Evolutionary conservation across 1,284 basidiomycete species (phyloP).

Genomic region (Laetiporus sulphureus): DNA sequence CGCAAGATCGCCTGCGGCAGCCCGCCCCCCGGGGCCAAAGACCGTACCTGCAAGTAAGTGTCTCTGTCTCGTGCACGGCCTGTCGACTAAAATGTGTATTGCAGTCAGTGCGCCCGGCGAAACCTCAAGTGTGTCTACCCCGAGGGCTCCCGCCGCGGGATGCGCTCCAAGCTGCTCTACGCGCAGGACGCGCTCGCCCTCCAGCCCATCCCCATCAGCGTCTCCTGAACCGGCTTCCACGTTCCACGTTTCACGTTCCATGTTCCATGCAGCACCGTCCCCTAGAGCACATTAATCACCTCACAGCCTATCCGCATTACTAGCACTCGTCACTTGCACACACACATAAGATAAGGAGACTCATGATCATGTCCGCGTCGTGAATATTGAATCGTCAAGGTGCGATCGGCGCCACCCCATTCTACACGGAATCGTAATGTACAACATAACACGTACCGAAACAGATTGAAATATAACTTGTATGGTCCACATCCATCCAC

Average conservation of each 20-base stretch:
- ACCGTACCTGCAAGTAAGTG: conserved; percentile 37
- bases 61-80: not conserved
- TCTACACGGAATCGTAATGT: too few species aligned
- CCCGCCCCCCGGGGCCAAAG: conserved; percentile 27
- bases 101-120: conserved; percentile 30
- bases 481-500: too few species aligned
- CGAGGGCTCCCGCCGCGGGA: conserved; percentile 27
- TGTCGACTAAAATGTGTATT: not conserved
- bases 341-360: conserved; percentile 8
- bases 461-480: too few species aligned
- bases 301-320: too few species aligned
- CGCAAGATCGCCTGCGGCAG: conserved; percentile 41
- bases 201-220: conserved; percentile 4
- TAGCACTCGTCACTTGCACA: not conserved
- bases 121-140: conserved; percentile 30
- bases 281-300: too few species aligned
- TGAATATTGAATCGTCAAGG: too few species aligned
- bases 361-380: too few species aligned
- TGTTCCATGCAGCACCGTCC: too few species aligned
- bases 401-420: too few species aligned
- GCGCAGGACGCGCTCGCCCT: conserved; percentile 13
- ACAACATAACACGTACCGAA: too few species aligned
- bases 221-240: too few species aligned
- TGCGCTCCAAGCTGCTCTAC: conserved; percentile 21
- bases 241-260: too few species aligned